These are phyloP conservation scores for Ramaria sp. DNA, from an alignment of 768 basidiomycete genomes.

Conservation along the genomic window DNA sequence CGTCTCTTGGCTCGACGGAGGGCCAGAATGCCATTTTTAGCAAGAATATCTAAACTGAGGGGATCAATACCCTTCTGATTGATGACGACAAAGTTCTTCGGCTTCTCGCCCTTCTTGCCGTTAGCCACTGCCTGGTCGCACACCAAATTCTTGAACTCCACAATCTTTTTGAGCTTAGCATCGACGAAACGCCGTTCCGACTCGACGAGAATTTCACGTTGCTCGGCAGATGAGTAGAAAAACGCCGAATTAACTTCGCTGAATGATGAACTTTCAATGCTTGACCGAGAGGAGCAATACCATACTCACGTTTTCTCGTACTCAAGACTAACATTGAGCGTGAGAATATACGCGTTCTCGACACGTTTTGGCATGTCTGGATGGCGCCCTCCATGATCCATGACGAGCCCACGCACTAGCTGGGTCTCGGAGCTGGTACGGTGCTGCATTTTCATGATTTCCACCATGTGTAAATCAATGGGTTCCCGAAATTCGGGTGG, in stretches of 20 bases:
- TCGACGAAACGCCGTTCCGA: conserved; percentile 93
- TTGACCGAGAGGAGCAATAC: background rate
- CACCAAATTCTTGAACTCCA: conserved; percentile 91
- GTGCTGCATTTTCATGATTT: conserved; percentile 99
- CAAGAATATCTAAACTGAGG: conserved; percentile 87
- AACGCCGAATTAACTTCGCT: conserved; percentile 99
- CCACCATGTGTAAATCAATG: conserved; percentile 98
- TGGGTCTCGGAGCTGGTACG: conserved; percentile 96
- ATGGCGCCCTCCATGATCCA: conserved; percentile 96
- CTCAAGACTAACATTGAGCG: conserved; percentile 93
- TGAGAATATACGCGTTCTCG: conserved; percentile 92
- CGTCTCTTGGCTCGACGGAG: conserved; percentile 92
- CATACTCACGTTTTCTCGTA: conserved; percentile 94
- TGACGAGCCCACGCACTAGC: conserved; percentile 86
- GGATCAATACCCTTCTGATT: conserved; percentile 99
- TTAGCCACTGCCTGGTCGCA: conserved; percentile 87
- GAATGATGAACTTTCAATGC: conserved; percentile 12
- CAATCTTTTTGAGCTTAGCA: conserved; percentile 88
- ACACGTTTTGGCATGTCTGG: conserved; percentile 99
- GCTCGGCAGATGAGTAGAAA: conserved; percentile 98
- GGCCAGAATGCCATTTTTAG: conserved; percentile 93
- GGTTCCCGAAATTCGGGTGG: conserved; percentile 59
- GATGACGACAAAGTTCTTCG: conserved; percentile 84
- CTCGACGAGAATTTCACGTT: conserved; percentile 97
- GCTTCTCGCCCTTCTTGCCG: conserved; percentile 53